Evolutionary conservation across 148 eudicot genomes (phyloP), one percentile per base, ranked within the genome.

Genomic region (Rhododendron kiyosumense): DNA sequence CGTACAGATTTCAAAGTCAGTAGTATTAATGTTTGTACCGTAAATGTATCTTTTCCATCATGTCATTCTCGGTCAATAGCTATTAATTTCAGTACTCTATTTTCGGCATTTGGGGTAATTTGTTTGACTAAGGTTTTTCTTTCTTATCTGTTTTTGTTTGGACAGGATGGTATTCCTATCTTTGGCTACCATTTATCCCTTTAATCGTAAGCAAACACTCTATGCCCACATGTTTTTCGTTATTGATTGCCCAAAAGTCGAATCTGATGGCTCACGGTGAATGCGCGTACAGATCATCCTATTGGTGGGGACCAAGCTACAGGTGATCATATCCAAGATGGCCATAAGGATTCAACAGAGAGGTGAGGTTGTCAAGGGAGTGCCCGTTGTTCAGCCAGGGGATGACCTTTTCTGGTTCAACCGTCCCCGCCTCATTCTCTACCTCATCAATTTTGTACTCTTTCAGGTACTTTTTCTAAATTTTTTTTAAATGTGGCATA

Each of bases 261-360:
- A 11, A 26, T 34, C 87, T 69, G 61, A 86, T 67, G 41, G 79
- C 61, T 81, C 57, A 14, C 20, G 28, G 67, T 85, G 82, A n/a
- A 28, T 82, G 24, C 6, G 3, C 7, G 1, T 49, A 45, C 91
- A 93, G 95, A 90, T 93, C 30, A 92, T 93, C 30, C 87, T 93
- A 28, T 17, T 92, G 82, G 90, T 92, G 2, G 95, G 95, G 85
- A 92, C 94, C 11, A 93, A 92, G 74, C 87, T 93, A 14, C 95
- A 93, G 78, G 90, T 93, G 84, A 93, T 93, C 24, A 93, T 93
- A 78, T 91, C 94, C 9, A 88, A 89, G 84, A 89, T 93, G 94
- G 93, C 90, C n/a, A 71, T 91, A 24, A 88, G 91, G 48, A 91
- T 93, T 65, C 88, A 88, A 87, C 94, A 89, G 65, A 87, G 87